Percentiles rank a stretch among this genome's conserved stretches.
phyloP scores from a whole-genome alignment of 2,329 filamentous ascomycete genomes.

The Elsinoe perseae region DNA sequence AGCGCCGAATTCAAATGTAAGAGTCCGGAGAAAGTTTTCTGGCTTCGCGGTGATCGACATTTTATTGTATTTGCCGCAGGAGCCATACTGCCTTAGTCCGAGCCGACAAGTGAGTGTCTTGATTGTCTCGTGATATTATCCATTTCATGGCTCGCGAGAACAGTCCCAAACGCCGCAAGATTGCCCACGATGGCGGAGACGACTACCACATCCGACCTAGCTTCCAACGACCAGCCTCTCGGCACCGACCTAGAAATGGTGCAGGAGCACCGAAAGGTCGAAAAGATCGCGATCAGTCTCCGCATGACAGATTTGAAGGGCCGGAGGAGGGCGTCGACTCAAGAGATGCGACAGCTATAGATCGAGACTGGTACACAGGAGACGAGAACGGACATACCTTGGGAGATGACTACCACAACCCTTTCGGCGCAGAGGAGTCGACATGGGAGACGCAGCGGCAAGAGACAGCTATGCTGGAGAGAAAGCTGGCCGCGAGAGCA shows the following conservation, averaged over 20 bases:
- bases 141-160: slow-evolving; percentile 33
- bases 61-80: no score
- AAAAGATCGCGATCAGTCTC: slow-evolving; percentile 29
- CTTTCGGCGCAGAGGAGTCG: slow-evolving; percentile 69
- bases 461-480: slow-evolving; percentile 68
- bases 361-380: slow-evolving; percentile 87
- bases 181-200: slow-evolving; percentile 51
- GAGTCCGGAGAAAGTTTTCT: no score
- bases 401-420: slow-evolving; percentile 88
- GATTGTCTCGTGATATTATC: neutral
- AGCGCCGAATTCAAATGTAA: no score
- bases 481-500: slow-evolving; percentile 52
- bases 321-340: slow-evolving; percentile 53
- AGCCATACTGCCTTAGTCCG: no score
- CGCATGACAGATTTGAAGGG: slow-evolving; percentile 52
- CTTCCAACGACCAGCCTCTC: slow-evolving; percentile 22
- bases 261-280: slow-evolving; percentile 33
- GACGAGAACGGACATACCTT: slow-evolving; percentile 81
- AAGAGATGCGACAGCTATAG: slow-evolving; percentile 66
- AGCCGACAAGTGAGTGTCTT: neutral
- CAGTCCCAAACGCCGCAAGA: slow-evolving; percentile 57
- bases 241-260: slow-evolving; percentile 20
- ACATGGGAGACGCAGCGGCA: slow-evolving; percentile 67
- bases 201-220: slow-evolving; percentile 48
- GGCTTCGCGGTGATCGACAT: no score